Evolutionary conservation across 208 protist species (phyloP), one percentile per base, ranked within the genome.

Genomic region (Leishmania mexicana): DNA sequence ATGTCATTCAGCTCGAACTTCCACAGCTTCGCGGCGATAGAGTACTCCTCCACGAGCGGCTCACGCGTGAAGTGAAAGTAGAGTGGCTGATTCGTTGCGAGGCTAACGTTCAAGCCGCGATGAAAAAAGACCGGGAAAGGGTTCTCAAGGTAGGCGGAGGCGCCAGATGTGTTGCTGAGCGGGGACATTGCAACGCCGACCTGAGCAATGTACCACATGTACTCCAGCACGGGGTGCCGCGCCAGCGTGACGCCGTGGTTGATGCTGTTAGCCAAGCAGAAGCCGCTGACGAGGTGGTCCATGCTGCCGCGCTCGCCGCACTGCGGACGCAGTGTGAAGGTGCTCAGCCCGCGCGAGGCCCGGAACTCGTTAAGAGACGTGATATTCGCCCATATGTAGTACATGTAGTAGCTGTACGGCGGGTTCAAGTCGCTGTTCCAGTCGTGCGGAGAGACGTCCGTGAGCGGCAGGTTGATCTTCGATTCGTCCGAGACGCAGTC

Each of bases 31-130:
- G 97, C 93, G 0, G 99, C 98, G 78, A 99, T 98, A 77, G 92
- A 95, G 88, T 99, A 99, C 90, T 99, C 99, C 88, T 99, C 99
- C 58, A 99, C 96, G 7, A 99, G 92, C 11, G 99, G 99, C 87
- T 99, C 99, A 51, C 93, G 88, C 31, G 96, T 98, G 83, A 97
- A 97, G 88, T 98, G 96, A 76, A 97, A 98, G 89, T 97, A 97
- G 35, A 99, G 91, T 24, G 99, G 99, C 86, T 99, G 94, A 85
- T 99, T 99, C 4, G 99, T 99, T 0, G 98, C 98, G 24, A 99
- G 92, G 58, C 96, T 99, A 8, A 99, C 98, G 81, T 99, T 99
- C 49, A 99, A 87, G 45, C 99, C 99, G 57, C 95, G 91, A 47
- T 91, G 88, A 85, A 99, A 99, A 87, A 99, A 99, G 13, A 96